Percentiles rank a stretch among this genome's conserved stretches.
These are phyloP conservation scores for Suillus ampliporus DNA, from an alignment of 768 basidiomycete genomes.

Conservation along the genomic window DNA sequence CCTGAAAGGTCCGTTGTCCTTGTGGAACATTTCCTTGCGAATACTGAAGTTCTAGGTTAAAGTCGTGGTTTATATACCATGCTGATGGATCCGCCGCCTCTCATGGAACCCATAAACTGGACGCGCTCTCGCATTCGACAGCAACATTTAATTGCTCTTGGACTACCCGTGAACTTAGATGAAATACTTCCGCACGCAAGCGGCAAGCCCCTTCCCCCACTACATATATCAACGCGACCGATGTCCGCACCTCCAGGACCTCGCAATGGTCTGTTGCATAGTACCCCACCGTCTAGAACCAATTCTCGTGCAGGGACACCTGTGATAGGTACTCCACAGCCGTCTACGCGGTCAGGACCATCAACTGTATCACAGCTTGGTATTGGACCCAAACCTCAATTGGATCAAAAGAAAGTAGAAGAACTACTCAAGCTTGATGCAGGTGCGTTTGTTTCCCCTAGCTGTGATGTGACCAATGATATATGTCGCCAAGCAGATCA, in stretches of 20 bases:
- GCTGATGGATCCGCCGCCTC: conserved; percentile 72
- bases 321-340: conserved; percentile 49
- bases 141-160: conserved; percentile 89
- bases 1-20: conserved; percentile 64
- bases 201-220: conserved; percentile 71
- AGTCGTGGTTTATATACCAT: conserved; percentile 83
- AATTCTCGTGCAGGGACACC: conserved; percentile 60
- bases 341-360: conserved; percentile 39
- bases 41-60: conserved; percentile 21
- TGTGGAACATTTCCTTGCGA: conserved; percentile 26
- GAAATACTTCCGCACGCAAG: conserved; percentile 79
- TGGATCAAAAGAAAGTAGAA: conserved; percentile 70
- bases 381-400: conserved; percentile 78
- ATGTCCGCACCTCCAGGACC: conserved; percentile 79
- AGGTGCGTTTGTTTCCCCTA: conserved; percentile 51
- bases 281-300: conserved; percentile 39
- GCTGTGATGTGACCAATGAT: conserved; percentile 5
- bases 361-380: conserved; percentile 45
- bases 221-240: conserved; percentile 84
- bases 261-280: conserved; percentile 43
- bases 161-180: conserved; percentile 94
- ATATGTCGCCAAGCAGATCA: conserved; percentile 53
- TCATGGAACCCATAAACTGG: conserved; percentile 91
- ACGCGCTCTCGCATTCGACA: conserved; percentile 89
- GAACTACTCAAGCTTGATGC: conserved; percentile 67